Base-by-base conservation (phyloP, 495 filamentous ascomycete species). In the Penicillium manginii region DNA sequence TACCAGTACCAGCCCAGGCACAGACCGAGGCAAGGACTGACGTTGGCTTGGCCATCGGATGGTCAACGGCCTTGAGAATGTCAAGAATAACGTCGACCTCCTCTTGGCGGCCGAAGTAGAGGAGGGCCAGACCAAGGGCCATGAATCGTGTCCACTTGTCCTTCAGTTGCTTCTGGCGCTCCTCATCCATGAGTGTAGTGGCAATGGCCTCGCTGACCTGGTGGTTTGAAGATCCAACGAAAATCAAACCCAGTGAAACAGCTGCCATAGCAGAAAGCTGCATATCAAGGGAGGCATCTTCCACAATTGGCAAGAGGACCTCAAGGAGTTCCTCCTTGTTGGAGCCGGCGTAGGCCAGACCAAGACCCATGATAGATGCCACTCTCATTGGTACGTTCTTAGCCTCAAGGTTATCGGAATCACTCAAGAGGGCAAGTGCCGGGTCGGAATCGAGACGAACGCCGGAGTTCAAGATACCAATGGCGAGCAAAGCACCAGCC, bases 141-240 rank as follows among this genome's bases (percentile, higher is more conserved):
- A 98, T 89, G 76, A 99, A 99, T 2, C 93, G 85, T 21, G 91
- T 91, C 94, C 94, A 99, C 74, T 98, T 99, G 71, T 97, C 90
- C 64, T 94, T 96, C 35, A 98, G 83, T 66, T 94, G 91, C 63
- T 85, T 84, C 66, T 86, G 85, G 19, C 93, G 85, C 23, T 96
- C 92, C 55, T 96, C 91, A 57, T 97, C 93, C 72, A 98, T 84
- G 43, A 99, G 80, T 2, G 96, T 96, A 40, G 87, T 89, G 52
- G 97, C 84, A 50, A 98, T 92, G 7, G 91, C 88, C 74, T 93
- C 88, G 57, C 86, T 92, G 50, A 97, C 90, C 61, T 93, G 90
- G 48, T 90, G 84, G 67, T 97, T 87, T 17, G 91, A 90, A 2
- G 92, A 96, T 50, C 94, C 94, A 62, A 99, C 91, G 66, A 92